Conservation (phyloP, 768 basidiomycete species). For the Macrolepiota fuliginosa region DNA sequence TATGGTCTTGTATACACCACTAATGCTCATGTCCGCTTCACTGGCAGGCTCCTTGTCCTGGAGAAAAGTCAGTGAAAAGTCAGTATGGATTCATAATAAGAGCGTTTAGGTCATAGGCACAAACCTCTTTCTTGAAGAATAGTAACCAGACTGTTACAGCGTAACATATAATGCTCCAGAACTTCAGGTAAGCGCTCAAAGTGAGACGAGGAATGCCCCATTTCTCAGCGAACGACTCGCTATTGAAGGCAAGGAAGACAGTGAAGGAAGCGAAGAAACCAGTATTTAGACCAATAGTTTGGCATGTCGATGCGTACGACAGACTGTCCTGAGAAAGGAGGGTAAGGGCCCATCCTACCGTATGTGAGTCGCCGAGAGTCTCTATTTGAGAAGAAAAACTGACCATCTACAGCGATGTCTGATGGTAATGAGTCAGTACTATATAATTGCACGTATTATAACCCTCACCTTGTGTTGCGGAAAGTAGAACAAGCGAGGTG, state of each 20-base stretch:
- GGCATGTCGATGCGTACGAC: constrained; percentile 96
- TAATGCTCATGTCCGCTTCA: constrained; percentile 87
- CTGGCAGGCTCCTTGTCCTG: constrained; percentile 75
- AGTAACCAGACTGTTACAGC: constrained; percentile 85
- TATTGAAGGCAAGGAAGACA: constrained; percentile 95
- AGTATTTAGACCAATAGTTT: constrained; percentile 94
- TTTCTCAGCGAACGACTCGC: constrained; percentile 82
- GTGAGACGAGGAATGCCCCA: constrained; percentile 77
- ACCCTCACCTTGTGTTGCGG: constrained; percentile 88
- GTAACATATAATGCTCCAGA: constrained; percentile 83
- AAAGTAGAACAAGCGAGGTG: constrained; percentile 87
- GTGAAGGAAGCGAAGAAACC: constrained; percentile 97
- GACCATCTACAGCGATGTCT: constrained; percentile 99
- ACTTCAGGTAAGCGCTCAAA: constrained; percentile 77
- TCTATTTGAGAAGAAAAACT: constrained; percentile 20
- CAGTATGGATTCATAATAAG: background rate
- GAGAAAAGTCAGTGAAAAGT: background rate
- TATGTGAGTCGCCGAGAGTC: background rate
- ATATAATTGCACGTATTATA: background rate
- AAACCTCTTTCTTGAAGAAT: constrained; percentile 86
- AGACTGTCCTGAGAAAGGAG: constrained; percentile 89
- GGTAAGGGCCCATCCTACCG: constrained; percentile 75
- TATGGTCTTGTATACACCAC: constrained; percentile 89
- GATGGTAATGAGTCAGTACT: constrained; percentile 14
- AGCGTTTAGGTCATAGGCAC: background rate